These are phyloP conservation scores for Boehmeria nivea DNA, from an alignment of 306 rosid species.

Conservation along the genomic window DNA sequence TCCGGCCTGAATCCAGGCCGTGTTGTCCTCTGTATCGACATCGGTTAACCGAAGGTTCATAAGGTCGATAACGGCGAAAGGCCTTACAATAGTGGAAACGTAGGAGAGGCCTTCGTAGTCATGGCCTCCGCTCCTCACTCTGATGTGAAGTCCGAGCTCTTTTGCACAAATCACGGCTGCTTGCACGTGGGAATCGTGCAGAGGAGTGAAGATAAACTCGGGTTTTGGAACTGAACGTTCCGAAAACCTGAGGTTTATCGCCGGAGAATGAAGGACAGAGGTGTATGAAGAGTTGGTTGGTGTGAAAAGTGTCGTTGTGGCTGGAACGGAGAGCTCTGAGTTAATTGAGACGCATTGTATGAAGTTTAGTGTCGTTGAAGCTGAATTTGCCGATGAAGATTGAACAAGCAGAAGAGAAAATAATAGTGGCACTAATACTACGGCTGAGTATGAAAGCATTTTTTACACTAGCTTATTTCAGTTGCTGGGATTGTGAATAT, in stretches of 20 bases:
- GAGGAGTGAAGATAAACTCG: constrained; percentile 46
- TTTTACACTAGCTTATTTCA: too few relatives aligned
- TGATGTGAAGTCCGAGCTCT: constrained; percentile 48
- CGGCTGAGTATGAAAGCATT: too few relatives aligned
- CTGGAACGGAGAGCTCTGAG: constrained; percentile 25
- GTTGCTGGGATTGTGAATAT: too few relatives aligned
- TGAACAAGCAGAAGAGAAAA: not conserved
- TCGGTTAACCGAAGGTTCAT: constrained; percentile 37
- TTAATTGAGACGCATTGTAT: constrained; percentile 33
- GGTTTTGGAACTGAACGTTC: constrained; percentile 46
- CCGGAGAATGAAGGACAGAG: constrained; percentile 35
- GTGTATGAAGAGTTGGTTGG: constrained; percentile 30
- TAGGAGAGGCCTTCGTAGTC: constrained; percentile 72
- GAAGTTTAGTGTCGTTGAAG: constrained; percentile 10
- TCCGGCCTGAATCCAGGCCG: constrained; percentile 71
- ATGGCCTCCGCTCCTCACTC: constrained; percentile 69
- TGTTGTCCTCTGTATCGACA: constrained; percentile 32
- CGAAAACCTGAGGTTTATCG: constrained; percentile 41
- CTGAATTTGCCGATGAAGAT: not conserved
- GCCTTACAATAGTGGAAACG: constrained; percentile 37
- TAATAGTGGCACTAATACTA: too few relatives aligned
- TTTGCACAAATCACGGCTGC: constrained; percentile 49
- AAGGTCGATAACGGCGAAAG: constrained; percentile 52
- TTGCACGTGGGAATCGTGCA: constrained; percentile 46
- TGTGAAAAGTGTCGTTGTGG: constrained; percentile 20